Conservation (phyloP, 805 yeast genomes). For the Candida insectorum region DNA sequence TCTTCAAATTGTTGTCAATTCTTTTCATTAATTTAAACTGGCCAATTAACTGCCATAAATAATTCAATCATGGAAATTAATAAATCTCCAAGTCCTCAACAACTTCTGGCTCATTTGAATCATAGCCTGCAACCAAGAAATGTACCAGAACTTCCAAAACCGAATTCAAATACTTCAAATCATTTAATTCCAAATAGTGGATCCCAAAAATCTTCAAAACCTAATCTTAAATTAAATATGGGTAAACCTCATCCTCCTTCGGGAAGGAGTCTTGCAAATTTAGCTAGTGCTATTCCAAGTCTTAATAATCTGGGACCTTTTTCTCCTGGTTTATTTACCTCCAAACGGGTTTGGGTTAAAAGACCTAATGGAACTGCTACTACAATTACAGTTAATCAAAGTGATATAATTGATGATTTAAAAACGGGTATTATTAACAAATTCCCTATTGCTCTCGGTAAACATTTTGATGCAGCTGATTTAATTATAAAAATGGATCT, state of each 20-base stretch:
- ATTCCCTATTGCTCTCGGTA: constrained; percentile 64
- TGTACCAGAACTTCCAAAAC: neutral
- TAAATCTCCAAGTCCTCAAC: constrained; percentile 8
- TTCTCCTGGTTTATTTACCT: constrained; percentile 13
- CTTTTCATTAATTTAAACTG: neutral
- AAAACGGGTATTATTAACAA: constrained; percentile 61
- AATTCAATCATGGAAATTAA: constrained; percentile 2
- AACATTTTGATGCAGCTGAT: constrained; percentile 68
- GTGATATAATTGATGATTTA: constrained; percentile 78
- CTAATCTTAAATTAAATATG: constrained; percentile 14
- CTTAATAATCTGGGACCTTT: constrained; percentile 13
- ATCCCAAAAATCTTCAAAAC: constrained; percentile 6
- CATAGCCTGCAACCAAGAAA: constrained; percentile 1
- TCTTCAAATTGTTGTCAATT: too few species aligned
- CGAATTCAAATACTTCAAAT: neutral
- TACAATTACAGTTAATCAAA: constrained; percentile 55
- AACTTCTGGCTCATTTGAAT: neutral
- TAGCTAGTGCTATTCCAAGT: constrained; percentile 10
- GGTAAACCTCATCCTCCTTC: constrained; percentile 6
- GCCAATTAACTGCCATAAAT: neutral
- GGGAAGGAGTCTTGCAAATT: constrained; percentile 7
- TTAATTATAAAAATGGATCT: constrained; percentile 37
- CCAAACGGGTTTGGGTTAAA: constrained; percentile 55
- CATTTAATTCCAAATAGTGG: neutral
- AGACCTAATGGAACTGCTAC: constrained; percentile 59